A percentile compares a stretch with the other conserved stretches of the same genome.
Evolutionary conservation across 2,329 filamentous ascomycete species (phyloP).

Genomic region (Orbilia blumenaviensis): DNA sequence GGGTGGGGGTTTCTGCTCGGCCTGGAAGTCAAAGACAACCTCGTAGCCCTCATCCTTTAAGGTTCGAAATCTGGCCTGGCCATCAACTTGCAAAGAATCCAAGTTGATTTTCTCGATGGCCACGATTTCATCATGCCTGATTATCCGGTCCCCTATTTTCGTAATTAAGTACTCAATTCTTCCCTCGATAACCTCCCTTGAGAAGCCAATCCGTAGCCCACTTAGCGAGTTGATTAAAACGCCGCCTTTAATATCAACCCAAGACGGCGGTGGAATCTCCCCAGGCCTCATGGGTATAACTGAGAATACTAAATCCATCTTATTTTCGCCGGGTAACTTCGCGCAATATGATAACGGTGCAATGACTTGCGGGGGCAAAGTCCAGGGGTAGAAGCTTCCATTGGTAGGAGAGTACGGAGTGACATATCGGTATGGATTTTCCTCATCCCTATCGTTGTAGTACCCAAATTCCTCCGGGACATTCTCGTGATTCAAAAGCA

Average conservation of each 20-base stretch:
- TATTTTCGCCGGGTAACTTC: conserved; percentile 74
- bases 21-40: conserved; percentile 37
- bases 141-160: conserved; percentile 37
- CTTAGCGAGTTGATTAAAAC: conserved; percentile 47
- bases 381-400: conserved; percentile 92
- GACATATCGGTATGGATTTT: conserved; percentile 68
- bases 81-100: conserved; percentile 37
- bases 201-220: conserved; percentile 40
- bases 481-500: conserved; percentile 60
- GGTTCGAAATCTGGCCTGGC: conserved; percentile 26
- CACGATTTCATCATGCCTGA: conserved; percentile 26
- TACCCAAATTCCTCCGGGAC: conserved; percentile 58
- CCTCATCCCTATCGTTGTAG: conserved; percentile 65
- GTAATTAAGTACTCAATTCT: conserved; percentile 43
- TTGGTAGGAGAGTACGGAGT: conserved; percentile 72
- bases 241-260: conserved; percentile 40
- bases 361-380: conserved; percentile 77
- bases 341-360: conserved; percentile 80
- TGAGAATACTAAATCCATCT: conserved; percentile 76
- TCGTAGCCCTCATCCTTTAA: conserved; percentile 46
- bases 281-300: conserved; percentile 12
- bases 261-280: conserved; percentile 33
- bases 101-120: conserved; percentile 44
- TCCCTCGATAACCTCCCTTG: conserved; percentile 34
- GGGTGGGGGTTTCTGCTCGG: conserved; percentile 9